These are phyloP conservation scores for Aquilaria malaccensis DNA, from an alignment of 345 rosid genomes.

Conservation along the genomic window DNA sequence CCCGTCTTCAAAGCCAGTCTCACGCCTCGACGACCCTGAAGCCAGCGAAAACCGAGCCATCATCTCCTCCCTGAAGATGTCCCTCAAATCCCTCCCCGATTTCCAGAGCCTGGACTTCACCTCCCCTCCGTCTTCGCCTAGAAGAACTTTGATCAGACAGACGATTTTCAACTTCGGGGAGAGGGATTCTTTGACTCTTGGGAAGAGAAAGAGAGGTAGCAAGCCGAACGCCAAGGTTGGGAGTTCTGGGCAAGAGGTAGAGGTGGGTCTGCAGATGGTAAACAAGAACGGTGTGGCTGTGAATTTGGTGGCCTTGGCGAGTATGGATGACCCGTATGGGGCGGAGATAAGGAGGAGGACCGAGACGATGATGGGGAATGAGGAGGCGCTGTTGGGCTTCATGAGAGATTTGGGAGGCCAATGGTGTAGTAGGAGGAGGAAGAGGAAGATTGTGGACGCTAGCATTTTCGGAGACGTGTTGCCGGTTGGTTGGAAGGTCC, in stretches of 20 bases:
- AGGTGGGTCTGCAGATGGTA: slow-evolving; percentile 30
- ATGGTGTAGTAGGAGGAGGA: slow-evolving; percentile 82
- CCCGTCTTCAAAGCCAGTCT: slow-evolving; percentile 19
- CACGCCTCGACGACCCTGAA: slow-evolving; percentile 28
- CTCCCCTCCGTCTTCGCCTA: slow-evolving; percentile 17
- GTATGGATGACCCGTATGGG: slow-evolving; percentile 35
- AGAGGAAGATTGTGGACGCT: slow-evolving; percentile 76
- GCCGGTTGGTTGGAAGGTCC: slow-evolving; percentile 70
- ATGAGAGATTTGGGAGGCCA: slow-evolving; percentile 53
- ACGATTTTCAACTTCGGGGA: slow-evolving; percentile 9
- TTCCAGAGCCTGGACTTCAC: slow-evolving; percentile 25
- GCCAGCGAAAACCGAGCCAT: slow-evolving; percentile 43
- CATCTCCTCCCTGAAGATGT: slow-evolving; percentile 36
- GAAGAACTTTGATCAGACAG: slow-evolving; percentile 9
- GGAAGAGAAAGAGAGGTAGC: slow-evolving; percentile 64
- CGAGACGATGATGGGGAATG: slow-evolving; percentile 36
- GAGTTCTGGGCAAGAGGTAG: slow-evolving; percentile 20
- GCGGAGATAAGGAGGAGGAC: slow-evolving; percentile 56
- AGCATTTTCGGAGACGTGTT: slow-evolving; percentile 40
- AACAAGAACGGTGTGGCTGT: slow-evolving; percentile 42
- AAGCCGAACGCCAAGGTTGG: slow-evolving; percentile 29
- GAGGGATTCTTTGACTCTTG: slow-evolving; percentile 12
- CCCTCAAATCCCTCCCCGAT: slow-evolving; percentile 37
- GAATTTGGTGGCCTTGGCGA: slow-evolving; percentile 34
- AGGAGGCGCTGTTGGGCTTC: slow-evolving; percentile 55